phyloP scores from a whole-genome alignment of 1,284 basidiomycete genomes.

The Sanghuangporus sanghuang region DNA sequence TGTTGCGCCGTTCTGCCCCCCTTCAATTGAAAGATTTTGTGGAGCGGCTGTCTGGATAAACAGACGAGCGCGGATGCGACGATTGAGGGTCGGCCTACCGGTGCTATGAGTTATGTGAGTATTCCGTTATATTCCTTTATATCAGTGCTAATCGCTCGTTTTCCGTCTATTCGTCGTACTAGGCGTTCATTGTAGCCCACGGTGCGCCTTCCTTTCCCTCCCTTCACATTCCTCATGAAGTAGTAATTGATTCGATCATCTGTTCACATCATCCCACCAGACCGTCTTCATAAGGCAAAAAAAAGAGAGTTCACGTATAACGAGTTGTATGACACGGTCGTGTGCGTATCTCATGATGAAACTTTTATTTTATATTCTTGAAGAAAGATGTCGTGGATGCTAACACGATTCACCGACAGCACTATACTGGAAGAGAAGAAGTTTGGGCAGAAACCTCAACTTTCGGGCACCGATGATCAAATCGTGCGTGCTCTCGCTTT shows the following conservation, averaged over 20 bases:
- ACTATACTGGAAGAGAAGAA: neutral
- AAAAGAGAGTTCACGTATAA: too few species aligned
- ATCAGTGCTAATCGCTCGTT: neutral
- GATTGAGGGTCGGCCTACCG: conserved; percentile 45
- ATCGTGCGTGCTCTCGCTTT: neutral
- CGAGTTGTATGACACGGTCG: too few species aligned
- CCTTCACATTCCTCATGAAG: neutral
- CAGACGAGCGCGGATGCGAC: conserved; percentile 90
- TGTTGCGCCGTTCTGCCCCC: too few species aligned
- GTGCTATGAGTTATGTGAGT: conserved; percentile 76
- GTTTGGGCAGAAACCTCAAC: neutral
- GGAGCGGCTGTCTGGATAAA: conserved; percentile 89
- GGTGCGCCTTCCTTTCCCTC: neutral
- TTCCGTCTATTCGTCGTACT: neutral
- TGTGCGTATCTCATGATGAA: too few species aligned
- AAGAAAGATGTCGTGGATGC: neutral
- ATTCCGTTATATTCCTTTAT: neutral
- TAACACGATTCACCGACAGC: neutral
- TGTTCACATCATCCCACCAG: neutral
- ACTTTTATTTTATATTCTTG: too few species aligned
- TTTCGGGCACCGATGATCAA: neutral
- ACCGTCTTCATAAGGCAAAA: too few species aligned
- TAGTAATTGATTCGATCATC: neutral
- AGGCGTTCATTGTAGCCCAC: neutral
- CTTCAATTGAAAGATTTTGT: conserved; percentile 50